These are phyloP conservation scores for Berberis vulgaris DNA, from an alignment of 164 flowering plant species.

Conservation along the genomic window DNA sequence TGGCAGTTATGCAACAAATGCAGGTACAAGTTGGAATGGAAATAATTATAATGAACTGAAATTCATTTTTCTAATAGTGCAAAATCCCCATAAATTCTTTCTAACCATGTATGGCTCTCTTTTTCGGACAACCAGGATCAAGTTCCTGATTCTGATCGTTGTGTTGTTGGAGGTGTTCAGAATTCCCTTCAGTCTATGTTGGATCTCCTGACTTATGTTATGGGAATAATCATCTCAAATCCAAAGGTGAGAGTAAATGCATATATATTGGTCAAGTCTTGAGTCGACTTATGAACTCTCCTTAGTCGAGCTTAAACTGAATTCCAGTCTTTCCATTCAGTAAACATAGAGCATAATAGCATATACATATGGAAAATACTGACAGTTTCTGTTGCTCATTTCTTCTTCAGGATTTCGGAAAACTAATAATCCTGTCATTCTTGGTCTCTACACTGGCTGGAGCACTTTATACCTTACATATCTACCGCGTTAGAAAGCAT, in stretches of 20 bases:
- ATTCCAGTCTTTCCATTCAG: no score
- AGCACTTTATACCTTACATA: conserved; percentile 41
- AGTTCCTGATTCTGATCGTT: conserved; percentile 71
- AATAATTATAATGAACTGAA: no score
- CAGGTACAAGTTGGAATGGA: conserved; percentile 38
- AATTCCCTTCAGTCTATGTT: conserved; percentile 66
- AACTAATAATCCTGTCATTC: conserved; percentile 53
- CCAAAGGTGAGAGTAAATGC: conserved; percentile 43
- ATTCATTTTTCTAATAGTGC: no score
- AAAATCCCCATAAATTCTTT: neutral
- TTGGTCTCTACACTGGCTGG: conserved; percentile 32
- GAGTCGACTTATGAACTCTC: no score
- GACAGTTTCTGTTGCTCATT: neutral
- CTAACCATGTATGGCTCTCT: neutral
- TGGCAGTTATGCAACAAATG: conserved; percentile 85
- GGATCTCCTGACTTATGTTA: conserved; percentile 59
- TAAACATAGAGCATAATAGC: no score
- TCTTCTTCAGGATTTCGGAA: conserved; percentile 39
- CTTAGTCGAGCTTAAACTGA: no score
- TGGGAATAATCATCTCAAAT: conserved; percentile 66
- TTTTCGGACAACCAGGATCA: conserved; percentile 41
- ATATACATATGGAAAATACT: no score
- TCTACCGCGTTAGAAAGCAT: conserved; percentile 47
- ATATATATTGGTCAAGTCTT: neutral
- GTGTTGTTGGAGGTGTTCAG: conserved; percentile 85